These are phyloP conservation scores for Sphagnurus paluster DNA, from an alignment of 1,284 basidiomycete species.

Conservation along the genomic window DNA sequence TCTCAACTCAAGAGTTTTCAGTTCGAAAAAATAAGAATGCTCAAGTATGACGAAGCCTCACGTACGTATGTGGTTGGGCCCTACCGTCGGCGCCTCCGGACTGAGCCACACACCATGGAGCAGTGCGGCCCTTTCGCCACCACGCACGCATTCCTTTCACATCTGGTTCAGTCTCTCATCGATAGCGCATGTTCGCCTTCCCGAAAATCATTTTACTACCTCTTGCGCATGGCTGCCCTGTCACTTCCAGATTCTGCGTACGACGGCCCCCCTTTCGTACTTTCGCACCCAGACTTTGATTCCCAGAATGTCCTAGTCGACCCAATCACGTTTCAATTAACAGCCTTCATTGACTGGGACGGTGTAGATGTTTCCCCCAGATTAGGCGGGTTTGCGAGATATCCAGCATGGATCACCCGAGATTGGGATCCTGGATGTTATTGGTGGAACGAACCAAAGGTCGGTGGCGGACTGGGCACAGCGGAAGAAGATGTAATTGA, in stretches of 20 bases:
- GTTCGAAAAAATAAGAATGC: slow-evolving; percentile 18
- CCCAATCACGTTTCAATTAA: slow-evolving; percentile 18
- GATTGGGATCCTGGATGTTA: slow-evolving; percentile 24
- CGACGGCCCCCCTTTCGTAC: slow-evolving; percentile 24
- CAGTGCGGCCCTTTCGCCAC: slow-evolving; percentile 20
- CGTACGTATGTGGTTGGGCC: slow-evolving; percentile 10
- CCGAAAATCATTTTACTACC: neutral
- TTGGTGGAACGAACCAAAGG: slow-evolving; percentile 4
- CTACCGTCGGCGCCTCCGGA: slow-evolving; percentile 1
- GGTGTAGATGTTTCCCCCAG: slow-evolving; percentile 15
- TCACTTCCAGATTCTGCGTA: slow-evolving; percentile 18
- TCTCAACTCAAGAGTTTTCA: slow-evolving; percentile 14
- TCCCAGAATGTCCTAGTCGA: slow-evolving; percentile 26
- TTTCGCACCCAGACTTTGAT: slow-evolving; percentile 22
- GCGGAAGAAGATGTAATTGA: neutral
- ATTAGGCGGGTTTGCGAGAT: slow-evolving; percentile 19
- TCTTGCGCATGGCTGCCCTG: slow-evolving; percentile 19
- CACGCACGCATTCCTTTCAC: slow-evolving; percentile 16
- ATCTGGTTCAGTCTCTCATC: slow-evolving; percentile 5
- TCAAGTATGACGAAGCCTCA: slow-evolving; percentile 11
- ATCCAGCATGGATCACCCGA: slow-evolving; percentile 25
- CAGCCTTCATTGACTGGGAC: slow-evolving; percentile 27
- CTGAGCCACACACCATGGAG: slow-evolving; percentile 1
- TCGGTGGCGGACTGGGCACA: too few relatives aligned
- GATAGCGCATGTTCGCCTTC: neutral